phyloP scores from a whole-genome alignment of 768 basidiomycete genomes.

The Xerocomus potaroensis region DNA sequence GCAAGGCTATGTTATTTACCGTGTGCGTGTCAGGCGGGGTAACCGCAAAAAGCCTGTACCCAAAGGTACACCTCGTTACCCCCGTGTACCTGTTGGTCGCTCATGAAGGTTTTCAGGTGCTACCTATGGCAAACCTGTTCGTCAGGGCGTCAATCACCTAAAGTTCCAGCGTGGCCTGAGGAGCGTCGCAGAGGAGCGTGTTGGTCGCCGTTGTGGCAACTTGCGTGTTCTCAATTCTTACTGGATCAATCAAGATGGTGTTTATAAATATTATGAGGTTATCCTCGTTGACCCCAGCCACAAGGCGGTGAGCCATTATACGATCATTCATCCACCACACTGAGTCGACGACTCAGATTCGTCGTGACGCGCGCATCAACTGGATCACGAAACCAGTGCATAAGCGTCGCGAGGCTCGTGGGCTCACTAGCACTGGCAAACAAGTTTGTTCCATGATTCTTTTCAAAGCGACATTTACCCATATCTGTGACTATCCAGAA shows the following conservation, averaged over 20 bases:
- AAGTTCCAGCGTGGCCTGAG: conserved; percentile 94
- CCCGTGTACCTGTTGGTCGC: background rate
- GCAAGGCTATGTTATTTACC: conserved; percentile 98
- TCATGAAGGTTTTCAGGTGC: conserved; percentile 54
- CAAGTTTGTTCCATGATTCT: conserved; percentile 49
- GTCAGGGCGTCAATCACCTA: conserved; percentile 99
- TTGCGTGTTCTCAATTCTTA: conserved; percentile 96
- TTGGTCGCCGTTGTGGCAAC: conserved; percentile 94
- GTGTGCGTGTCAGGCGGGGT: conserved; percentile 93
- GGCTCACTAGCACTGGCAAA: conserved; percentile 95
- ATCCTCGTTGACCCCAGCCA: conserved; percentile 95
- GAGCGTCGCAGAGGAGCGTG: conserved; percentile 96
- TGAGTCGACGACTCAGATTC: conserved; percentile 53
- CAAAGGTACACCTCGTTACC: conserved; percentile 64
- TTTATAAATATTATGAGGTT: conserved; percentile 99
- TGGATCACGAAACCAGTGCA: conserved; percentile 99
- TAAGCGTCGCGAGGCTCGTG: conserved; percentile 97
- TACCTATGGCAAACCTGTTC: conserved; percentile 98
- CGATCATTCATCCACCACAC: background rate
- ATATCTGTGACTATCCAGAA: conserved; percentile 49
- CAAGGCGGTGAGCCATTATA: conserved; percentile 67
- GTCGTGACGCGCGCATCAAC: conserved; percentile 95
- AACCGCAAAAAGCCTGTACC: conserved; percentile 99
- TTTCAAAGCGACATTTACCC: background rate
- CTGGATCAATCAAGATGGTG: conserved; percentile 99